Conservation (phyloP, 2,329 filamentous ascomycete species). For the Ophiostoma sp. region DNA sequence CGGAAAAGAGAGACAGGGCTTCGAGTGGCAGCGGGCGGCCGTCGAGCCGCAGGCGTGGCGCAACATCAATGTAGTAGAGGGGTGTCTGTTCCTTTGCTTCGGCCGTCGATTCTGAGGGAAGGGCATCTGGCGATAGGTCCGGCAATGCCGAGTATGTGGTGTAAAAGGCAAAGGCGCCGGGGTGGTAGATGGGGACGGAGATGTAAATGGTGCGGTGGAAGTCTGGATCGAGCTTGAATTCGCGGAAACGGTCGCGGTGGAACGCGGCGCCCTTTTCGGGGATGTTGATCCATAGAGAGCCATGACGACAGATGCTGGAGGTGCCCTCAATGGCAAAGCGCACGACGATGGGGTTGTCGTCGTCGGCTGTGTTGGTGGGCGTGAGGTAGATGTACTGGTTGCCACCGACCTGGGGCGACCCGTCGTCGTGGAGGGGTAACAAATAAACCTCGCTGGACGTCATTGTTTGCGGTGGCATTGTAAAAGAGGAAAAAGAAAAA, state of each 20-base stretch:
- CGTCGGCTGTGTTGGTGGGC: conserved; percentile 40
- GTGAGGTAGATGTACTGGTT: conserved; percentile 90
- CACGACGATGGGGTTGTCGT: conserved; percentile 62
- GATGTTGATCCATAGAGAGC: conserved; percentile 95
- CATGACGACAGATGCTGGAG: conserved; percentile 89
- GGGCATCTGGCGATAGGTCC: conserved; percentile 55
- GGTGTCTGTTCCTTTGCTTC: conserved; percentile 52
- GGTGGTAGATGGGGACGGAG: conserved; percentile 73
- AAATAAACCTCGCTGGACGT: conserved; percentile 72
- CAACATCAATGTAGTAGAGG: conserved; percentile 89
- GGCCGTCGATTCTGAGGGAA: not conserved
- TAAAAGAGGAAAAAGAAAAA: not conserved
- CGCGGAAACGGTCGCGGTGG: conserved; percentile 69
- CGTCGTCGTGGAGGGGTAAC: conserved; percentile 85
- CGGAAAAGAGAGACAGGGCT: conserved; percentile 84
- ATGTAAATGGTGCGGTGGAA: conserved; percentile 91
- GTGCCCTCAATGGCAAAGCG: conserved; percentile 91
- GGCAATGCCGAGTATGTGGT: conserved; percentile 86
- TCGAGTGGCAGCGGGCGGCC: conserved; percentile 72
- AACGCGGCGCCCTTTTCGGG: conserved; percentile 72
- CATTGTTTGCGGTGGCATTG: conserved; percentile 57
- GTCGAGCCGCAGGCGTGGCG: conserved; percentile 70
- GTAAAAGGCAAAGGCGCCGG: conserved; percentile 92
- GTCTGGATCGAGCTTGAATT: conserved; percentile 87
- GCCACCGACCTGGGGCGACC: conserved; percentile 73